Base-by-base conservation (phyloP, 1,284 basidiomycete species). In the Earliella scabrosa region DNA sequence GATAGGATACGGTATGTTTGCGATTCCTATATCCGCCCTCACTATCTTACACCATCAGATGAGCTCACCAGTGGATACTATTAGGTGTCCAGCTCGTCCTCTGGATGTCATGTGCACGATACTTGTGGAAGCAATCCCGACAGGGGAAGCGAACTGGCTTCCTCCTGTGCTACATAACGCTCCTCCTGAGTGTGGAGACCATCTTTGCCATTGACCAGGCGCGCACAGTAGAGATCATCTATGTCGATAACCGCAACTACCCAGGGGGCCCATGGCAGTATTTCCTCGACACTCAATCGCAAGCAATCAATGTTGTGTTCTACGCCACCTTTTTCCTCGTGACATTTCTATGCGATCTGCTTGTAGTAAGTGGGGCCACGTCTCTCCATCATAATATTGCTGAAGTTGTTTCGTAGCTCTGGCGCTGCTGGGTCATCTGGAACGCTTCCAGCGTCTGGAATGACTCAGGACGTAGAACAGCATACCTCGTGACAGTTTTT, bases 351-450 rank as follows among this genome's bases (percentile, higher is more conserved):
- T 53, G 47, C n/a, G 77, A 77, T 55, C 54, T 75, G 2, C 69
- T 77, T 4, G 71, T 77, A 59, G 74, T 75, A 46, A 66, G 26
- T 16, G 8, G 1, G 11, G 5, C 21, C 9, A n/a, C 14, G 16
- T 8, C 20, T 4, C 2, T n/a, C n/a, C n/a, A n/a, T n/a, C n/a
- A n/a, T n/a, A n/a, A n/a, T n/a, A n/a, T 9, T 11, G 46, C 21
- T 27, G 20, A 36, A n/a, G 11, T 23, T 18, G 24, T 21, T 44
- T n/a, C n/a, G n/a, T n/a, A 79, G 77, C 62, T 77, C 21, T 78
- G 77, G 76, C 67, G 77, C 16, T 78, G 76, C 60, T 78, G 74
- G 73, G 71, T 77, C 21, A 78, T 79, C 23, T 79, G 76, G 76
- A 62, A 64, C 14, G 71, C 72, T 7, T 71, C 71, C 4, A n/a